Conservation (phyloP, 306 rosid species). For the Cicer yamashitae region DNA sequence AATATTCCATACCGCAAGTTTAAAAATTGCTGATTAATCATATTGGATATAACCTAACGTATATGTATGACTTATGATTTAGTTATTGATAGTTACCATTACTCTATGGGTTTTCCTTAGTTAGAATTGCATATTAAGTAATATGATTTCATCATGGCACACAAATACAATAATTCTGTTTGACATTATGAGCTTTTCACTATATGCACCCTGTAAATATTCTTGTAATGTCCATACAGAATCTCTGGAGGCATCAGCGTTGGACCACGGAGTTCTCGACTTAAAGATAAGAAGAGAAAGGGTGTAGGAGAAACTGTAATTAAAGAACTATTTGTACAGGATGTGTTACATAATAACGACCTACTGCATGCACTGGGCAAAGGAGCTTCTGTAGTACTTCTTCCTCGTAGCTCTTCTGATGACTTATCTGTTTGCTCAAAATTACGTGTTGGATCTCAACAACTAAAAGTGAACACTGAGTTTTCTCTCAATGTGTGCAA, state of each 20-base stretch:
- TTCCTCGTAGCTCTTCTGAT: conserved; percentile 78
- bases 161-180: conserved; percentile 36
- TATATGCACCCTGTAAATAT: conserved; percentile 35
- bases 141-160: conserved; percentile 40
- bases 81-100: not conserved
- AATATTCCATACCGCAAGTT: not conserved
- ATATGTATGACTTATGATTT: not conserved
- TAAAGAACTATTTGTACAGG: conserved; percentile 84
- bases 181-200: conserved; percentile 22
- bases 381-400: conserved; percentile 79
- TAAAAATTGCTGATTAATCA: not conserved
- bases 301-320: conserved; percentile 92
- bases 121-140: conserved; percentile 28
- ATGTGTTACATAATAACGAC: conserved; percentile 72
- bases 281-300: conserved; percentile 82
- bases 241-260: conserved; percentile 57
- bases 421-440: conserved; percentile 81
- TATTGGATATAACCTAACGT: conserved; percentile 6
- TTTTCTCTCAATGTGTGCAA: conserved; percentile 54
- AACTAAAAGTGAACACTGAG: conserved; percentile 57
- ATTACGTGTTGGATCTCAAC: conserved; percentile 74
- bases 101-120: conserved; percentile 12
- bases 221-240: conserved; percentile 60
- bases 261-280: conserved; percentile 93
- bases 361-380: conserved; percentile 81